Base-by-base conservation (phyloP, 1,284 basidiomycete genomes). In the Cystodermella granulosa region DNA sequence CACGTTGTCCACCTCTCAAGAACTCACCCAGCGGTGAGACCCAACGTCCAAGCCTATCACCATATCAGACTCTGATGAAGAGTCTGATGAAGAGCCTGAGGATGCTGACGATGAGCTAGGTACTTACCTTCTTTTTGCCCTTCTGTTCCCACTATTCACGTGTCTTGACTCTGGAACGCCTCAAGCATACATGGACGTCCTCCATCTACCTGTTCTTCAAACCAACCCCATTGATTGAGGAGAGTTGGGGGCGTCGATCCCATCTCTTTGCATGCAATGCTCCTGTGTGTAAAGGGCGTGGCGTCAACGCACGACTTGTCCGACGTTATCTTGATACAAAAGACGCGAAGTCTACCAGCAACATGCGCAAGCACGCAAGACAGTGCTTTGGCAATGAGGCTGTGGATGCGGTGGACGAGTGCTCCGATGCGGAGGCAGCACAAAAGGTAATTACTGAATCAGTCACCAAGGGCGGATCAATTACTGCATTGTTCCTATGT, bases 381-480 rank as follows among this genome's bases (percentile, higher is more conserved):
- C 43, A 39, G 2, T 75, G 72, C 50, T 73, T 63, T 63, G 69
- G 67, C 4, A 46, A 57, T 2, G 64, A 67, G 15, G 51, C 50
- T 0, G 34, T 69, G 6, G 38, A 53, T 4, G 54, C 53, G 0
- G 62, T 62, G 2, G 48, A 58, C 17, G 50, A 49, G 16, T 48
- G 49, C 0, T 43, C 40, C 3, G 47, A 58, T 39, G 46, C 51
- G 2, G 34, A 44, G 2, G 42, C 49, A 15, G 54, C 53, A 2
- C 51, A 48, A 2, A 40, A 54, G 6, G 42, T 40, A 51, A 13
- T 56, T 2, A 42, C 35, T 17, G 51, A 39, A 4, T 23, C 39
- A 2, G 24, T 38, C 7, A 21, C 39, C 1, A 44, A 49, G 23
- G 43, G 49, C 17, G 54, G 51, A 14, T 51, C 51, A 21, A 57